Conservation (phyloP, 2,329 filamentous ascomycete genomes). For the Acrocalymma vagum region DNA sequence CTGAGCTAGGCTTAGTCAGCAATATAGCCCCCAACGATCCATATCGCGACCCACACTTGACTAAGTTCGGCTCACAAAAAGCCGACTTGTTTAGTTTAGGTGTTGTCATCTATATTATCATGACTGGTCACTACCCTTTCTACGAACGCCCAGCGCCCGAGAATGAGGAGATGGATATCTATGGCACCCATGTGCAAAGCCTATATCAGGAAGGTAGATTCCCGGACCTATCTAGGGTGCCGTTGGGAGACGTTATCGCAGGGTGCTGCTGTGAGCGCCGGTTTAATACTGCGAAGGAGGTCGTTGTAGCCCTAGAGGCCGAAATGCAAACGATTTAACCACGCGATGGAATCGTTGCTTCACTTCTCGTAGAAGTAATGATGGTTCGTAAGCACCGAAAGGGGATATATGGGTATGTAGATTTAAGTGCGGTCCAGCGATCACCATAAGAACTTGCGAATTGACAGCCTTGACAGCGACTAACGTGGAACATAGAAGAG, state of each 20-base stretch:
- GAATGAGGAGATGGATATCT: constrained; percentile 9
- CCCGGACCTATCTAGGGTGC: constrained; percentile 12
- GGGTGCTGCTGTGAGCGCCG: constrained; percentile 19
- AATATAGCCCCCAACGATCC: constrained; percentile 17
- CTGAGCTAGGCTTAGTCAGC: constrained; percentile 10
- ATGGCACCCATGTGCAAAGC: constrained; percentile 8
- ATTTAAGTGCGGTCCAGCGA: no score
- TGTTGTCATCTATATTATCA: constrained; percentile 16
- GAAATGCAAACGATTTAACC: no score
- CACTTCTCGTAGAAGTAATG: no score
- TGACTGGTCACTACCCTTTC: constrained; percentile 17
- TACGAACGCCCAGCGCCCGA: constrained; percentile 7
- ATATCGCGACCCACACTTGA: constrained; percentile 12
- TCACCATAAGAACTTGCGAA: no score
- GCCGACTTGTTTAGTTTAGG: constrained; percentile 13
- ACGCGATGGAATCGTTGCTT: no score
- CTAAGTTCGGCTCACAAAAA: constrained; percentile 10
- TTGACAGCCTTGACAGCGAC: no score
- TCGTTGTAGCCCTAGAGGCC: constrained; percentile 17
- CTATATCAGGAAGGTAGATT: constrained; percentile 15
- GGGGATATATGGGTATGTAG: no score
- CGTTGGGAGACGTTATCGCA: constrained; percentile 14
- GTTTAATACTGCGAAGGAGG: constrained; percentile 16
- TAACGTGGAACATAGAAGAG: no score
- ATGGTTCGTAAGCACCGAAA: no score